phyloP scores from a whole-genome alignment of 306 rosid species.

The Mimosa pudica region DNA sequence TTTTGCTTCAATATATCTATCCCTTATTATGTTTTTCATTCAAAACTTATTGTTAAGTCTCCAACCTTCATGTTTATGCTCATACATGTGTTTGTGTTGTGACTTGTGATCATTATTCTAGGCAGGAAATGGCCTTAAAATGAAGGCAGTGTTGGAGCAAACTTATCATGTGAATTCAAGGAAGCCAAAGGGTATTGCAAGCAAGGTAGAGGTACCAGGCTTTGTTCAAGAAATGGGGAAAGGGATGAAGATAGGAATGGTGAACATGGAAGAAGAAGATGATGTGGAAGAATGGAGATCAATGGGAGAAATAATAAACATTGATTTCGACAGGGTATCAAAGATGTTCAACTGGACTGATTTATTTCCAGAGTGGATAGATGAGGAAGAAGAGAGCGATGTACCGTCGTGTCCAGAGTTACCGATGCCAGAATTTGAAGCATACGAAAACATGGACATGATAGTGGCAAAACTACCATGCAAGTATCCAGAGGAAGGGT shows the following conservation, averaged over 20 bases:
- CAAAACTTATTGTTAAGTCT: background rate
- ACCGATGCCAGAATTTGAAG: slow-evolving; percentile 68
- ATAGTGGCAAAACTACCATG: slow-evolving; percentile 84
- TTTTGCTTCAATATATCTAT: background rate
- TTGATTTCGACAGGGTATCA: slow-evolving; percentile 64
- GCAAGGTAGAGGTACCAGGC: slow-evolving; percentile 58
- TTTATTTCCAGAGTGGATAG: slow-evolving; percentile 91
- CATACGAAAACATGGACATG: slow-evolving; percentile 52
- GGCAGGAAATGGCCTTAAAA: slow-evolving; percentile 57
- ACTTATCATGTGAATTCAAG: slow-evolving; percentile 10
- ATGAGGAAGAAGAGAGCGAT: slow-evolving; percentile 87
- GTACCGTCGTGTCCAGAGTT: slow-evolving; percentile 83
- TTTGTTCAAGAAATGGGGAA: slow-evolving; percentile 53
- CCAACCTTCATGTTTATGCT: background rate
- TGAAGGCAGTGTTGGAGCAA: slow-evolving; percentile 66
- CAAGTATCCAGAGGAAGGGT: slow-evolving; percentile 59
- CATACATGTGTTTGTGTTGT: too few species aligned
- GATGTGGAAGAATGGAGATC: slow-evolving; percentile 60
- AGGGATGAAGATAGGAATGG: slow-evolving; percentile 76
- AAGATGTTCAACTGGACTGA: slow-evolving; percentile 81
- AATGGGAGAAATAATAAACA: slow-evolving; percentile 32
- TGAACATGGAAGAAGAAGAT: slow-evolving; percentile 66
- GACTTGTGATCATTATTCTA: slow-evolving; percentile 20
- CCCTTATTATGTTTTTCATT: background rate
- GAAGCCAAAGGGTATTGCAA: slow-evolving; percentile 43